Evolutionary conservation across 768 basidiomycete genomes (phyloP).

Genomic region (Myochromella boudieri): DNA sequence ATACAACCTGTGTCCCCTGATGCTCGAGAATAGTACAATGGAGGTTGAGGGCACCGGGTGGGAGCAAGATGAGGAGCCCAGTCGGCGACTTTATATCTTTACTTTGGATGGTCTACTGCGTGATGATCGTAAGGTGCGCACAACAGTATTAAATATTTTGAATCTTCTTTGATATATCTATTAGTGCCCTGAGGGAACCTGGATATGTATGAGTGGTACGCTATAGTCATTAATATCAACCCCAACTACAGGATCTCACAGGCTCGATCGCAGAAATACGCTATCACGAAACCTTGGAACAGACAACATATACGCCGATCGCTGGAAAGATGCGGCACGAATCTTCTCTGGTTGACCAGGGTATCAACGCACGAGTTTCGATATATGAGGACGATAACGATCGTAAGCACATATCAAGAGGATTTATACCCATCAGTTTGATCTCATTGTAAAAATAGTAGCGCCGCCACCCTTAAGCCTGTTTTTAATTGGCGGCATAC

Average conservation of each 20-base stretch:
- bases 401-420: neutral
- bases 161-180: neutral
- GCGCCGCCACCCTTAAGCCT: conserved; percentile 1
- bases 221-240: neutral
- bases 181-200: conserved; percentile 25
- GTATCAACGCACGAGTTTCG: conserved; percentile 7
- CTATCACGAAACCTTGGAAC: conserved; percentile 4
- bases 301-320: conserved; percentile 3
- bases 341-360: conserved; percentile 5
- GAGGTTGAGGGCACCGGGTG: neutral
- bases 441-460: too few species aligned
- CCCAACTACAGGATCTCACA: conserved; percentile 3
- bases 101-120: conserved; percentile 2
- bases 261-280: conserved; percentile 15
- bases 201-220: conserved; percentile 31
- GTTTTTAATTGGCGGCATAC: conserved; percentile 4
- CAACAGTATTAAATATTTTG: neutral
- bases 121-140: conserved; percentile 3
- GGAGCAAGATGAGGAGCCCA: neutral
- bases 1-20: conserved; percentile 14
- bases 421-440: too few species aligned
- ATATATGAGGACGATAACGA: neutral
- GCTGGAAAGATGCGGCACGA: conserved; percentile 7
- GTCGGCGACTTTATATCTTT: conserved; percentile 2
- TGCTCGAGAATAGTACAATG: conserved; percentile 1